Percentiles rank a stretch among this genome's conserved stretches.
phyloP scores from a whole-genome alignment of 768 basidiomycete genomes.

The Thelephora ganbajun region DNA sequence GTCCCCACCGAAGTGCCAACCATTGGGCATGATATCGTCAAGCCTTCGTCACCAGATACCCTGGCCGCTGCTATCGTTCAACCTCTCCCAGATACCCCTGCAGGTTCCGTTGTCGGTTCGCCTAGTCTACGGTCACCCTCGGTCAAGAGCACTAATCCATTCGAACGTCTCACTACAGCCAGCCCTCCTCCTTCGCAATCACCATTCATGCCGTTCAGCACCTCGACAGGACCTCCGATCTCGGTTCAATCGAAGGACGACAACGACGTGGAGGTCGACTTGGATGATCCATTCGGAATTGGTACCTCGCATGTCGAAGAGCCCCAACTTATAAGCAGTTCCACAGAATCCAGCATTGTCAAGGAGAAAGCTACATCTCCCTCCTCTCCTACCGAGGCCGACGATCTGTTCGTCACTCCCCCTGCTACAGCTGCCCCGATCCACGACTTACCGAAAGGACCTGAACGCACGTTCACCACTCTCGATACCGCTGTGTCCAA shows the following conservation, averaged over 20 bases:
- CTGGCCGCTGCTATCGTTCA: constrained; percentile 52
- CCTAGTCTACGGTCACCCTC: constrained; percentile 34
- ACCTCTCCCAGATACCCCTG: constrained; percentile 60
- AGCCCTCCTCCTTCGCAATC: constrained; percentile 38
- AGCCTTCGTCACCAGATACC: constrained; percentile 22
- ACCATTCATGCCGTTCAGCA: constrained; percentile 41
- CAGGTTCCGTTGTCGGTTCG: constrained; percentile 19
- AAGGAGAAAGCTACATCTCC: too few species aligned
- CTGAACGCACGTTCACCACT: constrained; percentile 1
- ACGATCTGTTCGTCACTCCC: constrained; percentile 39
- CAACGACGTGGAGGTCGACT: constrained; percentile 4
- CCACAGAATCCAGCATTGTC: too few species aligned
- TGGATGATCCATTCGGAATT: constrained; percentile 36
- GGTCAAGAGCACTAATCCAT: constrained; percentile 82
- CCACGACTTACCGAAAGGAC: background rate
- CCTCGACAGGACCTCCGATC: constrained; percentile 23
- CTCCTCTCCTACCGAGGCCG: constrained; percentile 13
- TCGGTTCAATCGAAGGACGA: constrained; percentile 12
- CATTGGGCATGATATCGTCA: constrained; percentile 12
- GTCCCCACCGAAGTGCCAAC: constrained; percentile 8
- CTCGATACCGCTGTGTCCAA: constrained; percentile 6
- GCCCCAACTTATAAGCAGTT: constrained; percentile 1
- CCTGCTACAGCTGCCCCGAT: constrained; percentile 26
- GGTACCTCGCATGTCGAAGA: constrained; percentile 1
- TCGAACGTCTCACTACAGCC: constrained; percentile 53